Evolutionary conservation across 768 basidiomycete genomes (phyloP).

Genomic region (Serendipita sp.): DNA sequence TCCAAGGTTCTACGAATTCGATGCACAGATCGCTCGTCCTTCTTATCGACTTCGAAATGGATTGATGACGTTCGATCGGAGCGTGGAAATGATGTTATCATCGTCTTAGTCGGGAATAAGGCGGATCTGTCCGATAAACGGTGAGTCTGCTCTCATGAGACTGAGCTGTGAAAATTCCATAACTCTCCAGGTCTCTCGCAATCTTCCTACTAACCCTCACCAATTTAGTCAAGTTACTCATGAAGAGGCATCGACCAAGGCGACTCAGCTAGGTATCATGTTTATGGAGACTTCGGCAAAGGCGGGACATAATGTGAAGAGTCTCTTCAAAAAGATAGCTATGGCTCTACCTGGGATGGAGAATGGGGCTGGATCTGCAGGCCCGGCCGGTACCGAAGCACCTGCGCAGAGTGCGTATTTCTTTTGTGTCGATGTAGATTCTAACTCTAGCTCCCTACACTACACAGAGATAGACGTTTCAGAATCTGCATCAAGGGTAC

Average conservation of each 20-base stretch:
- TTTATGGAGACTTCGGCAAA: conserved; percentile 99
- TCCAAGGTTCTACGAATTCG: not conserved
- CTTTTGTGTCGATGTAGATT: not conserved
- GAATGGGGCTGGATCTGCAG: conserved; percentile 34
- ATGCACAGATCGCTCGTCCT: conserved; percentile 77
- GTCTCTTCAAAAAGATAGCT: conserved; percentile 97
- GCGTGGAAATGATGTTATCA: conserved; percentile 93
- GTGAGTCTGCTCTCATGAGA: conserved; percentile 30
- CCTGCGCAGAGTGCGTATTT: conserved; percentile 19
- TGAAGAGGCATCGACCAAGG: conserved; percentile 87
- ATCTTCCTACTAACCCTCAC: too few species aligned
- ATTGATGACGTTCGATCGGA: conserved; percentile 98
- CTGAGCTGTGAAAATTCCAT: not conserved
- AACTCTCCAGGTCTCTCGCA: conserved; percentile 8
- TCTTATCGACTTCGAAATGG: conserved; percentile 97
- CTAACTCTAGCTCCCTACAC: not conserved
- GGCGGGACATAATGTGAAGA: conserved; percentile 98
- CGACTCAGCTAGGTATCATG: conserved; percentile 85
- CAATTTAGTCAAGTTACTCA: conserved; percentile 82
- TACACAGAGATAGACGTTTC: conserved; percentile 5
- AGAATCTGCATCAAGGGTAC: not conserved
- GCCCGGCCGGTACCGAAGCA: not conserved
- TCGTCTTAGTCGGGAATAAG: conserved; percentile 97
- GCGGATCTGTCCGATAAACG: conserved; percentile 97
- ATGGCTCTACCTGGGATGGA: conserved; percentile 96